These are phyloP conservation scores for Ceratocystis lukuohia DNA, from an alignment of 2,329 filamentous ascomycete genomes.

Conservation along the genomic window DNA sequence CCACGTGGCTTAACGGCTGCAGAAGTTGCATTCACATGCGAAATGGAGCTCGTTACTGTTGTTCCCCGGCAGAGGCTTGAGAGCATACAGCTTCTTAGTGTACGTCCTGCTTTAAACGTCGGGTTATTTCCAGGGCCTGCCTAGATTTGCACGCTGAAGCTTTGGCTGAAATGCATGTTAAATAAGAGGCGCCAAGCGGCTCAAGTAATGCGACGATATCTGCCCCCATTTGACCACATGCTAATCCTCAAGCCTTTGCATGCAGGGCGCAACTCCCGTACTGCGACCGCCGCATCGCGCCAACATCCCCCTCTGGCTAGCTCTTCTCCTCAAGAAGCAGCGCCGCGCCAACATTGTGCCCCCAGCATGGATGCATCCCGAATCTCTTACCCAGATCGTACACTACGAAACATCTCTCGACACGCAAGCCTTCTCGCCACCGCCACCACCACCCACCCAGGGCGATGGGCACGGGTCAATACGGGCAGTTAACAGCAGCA, in stretches of 20 bases:
- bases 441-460: slow-evolving; percentile 42
- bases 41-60: slow-evolving; percentile 93
- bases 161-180: no score
- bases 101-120: slow-evolving; percentile 37
- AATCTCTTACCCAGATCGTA: slow-evolving; percentile 64
- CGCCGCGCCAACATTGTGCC: slow-evolving; percentile 84
- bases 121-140: no score
- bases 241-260: background rate
- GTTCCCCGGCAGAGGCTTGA: slow-evolving; percentile 85
- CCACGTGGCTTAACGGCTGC: slow-evolving; percentile 54
- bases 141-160: no score
- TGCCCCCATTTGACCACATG: no score
- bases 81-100: slow-evolving; percentile 68
- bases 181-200: background rate
- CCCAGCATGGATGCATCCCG: slow-evolving; percentile 72
- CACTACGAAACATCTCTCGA: slow-evolving; percentile 64
- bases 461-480: slow-evolving; percentile 36
- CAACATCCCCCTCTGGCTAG: slow-evolving; percentile 81
- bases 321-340: slow-evolving; percentile 86
- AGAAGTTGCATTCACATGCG: slow-evolving; percentile 87
- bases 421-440: slow-evolving; percentile 60
- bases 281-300: slow-evolving; percentile 71
- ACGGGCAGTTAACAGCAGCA: slow-evolving; percentile 29
- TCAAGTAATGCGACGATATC: no score
- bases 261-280: slow-evolving; percentile 60